Evolutionary conservation across 768 basidiomycete species (phyloP), one percentile per base, ranked within the genome.

Genomic region (Pleurotus tuoliensis): DNA sequence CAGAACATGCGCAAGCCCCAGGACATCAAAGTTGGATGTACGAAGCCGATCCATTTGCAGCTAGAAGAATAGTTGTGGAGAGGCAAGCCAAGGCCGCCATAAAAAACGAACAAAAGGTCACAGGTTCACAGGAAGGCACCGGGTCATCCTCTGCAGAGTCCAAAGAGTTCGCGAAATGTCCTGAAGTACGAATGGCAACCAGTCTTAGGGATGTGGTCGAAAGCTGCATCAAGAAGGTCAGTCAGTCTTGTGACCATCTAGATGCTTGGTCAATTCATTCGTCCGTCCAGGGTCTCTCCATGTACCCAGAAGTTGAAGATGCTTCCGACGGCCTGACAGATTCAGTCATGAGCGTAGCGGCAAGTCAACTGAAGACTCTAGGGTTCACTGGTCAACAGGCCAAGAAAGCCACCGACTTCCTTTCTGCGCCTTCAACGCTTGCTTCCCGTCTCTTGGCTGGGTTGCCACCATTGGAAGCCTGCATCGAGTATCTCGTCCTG

Each of bases 1-100:
- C 70, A 2, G 87, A 92, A 64, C 91, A 92, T 62, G 87, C 86
- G 61, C 68, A 68, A 15, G 76, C 79, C 3, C 84, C 86, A 1
- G 78, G 83, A 2, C 89, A 93, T 67, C 79, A 83, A 66, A 80
- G 79, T 50, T 95, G 93, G 93, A 88, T 92, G 82, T 96, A 90
- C 63, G 79, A 83, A n/a, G 74, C 85, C 5, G 92, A 96, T 74
- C 94, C 93, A 2, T 96, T 94, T 64, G 78, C 81, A 15, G 90
- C 91, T 5, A 79, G 78, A 57, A 82, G 82, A 60, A 76, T 78
- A 55, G 88, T 92, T 2, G 80, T 84, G 12, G 79, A 82, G 44
- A 76, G 89, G 37, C 90, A 91, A 66, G 76, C 69, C 24, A 84
- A 82, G 58, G 76, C 78, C 27, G 68, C 77, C 16, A 71, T 78